phyloP scores from a whole-genome alignment of 768 basidiomycete species.

The Tricholoma furcatifolium region DNA sequence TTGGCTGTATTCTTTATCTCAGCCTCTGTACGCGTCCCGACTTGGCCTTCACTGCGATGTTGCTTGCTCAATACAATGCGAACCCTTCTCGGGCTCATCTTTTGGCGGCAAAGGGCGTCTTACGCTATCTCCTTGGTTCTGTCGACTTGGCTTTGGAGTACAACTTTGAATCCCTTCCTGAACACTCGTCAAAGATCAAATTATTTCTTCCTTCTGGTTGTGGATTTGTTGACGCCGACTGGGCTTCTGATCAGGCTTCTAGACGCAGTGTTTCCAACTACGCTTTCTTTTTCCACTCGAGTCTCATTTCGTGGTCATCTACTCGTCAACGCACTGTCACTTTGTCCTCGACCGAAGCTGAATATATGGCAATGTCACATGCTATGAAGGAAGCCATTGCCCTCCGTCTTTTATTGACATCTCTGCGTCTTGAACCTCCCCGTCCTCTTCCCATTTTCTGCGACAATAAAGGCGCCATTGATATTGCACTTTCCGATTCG shows the following conservation, averaged over 20 bases:
- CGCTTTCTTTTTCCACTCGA: background rate
- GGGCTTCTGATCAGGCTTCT: slow-evolving; percentile 18
- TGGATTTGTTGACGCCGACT: slow-evolving; percentile 38
- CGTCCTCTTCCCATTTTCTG: too few species aligned
- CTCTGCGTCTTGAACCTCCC: too few species aligned
- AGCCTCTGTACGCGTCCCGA: slow-evolving; percentile 9
- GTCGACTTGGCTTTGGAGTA: slow-evolving; percentile 19
- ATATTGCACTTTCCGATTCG: background rate
- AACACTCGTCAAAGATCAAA: background rate
- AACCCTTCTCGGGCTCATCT: slow-evolving; percentile 27
- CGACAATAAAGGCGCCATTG: too few species aligned
- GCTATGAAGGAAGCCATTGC: too few species aligned
- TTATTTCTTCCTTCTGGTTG: slow-evolving; percentile 1
- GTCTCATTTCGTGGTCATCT: too few species aligned
- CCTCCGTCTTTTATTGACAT: too few species aligned
- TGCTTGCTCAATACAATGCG: slow-evolving; percentile 27
- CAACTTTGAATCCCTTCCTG: background rate
- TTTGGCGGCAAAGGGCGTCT: too few species aligned
- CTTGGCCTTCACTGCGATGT: slow-evolving; percentile 4
- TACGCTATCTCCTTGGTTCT: slow-evolving; percentile 32
- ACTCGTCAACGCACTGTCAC: too few species aligned
- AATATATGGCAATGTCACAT: too few species aligned
- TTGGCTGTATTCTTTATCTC: slow-evolving; percentile 10
- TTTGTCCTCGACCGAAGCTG: too few species aligned
- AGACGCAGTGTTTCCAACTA: background rate